phyloP scores from a whole-genome alignment of 2,329 filamentous ascomycete genomes.

The Aspergillus neoniger region DNA sequence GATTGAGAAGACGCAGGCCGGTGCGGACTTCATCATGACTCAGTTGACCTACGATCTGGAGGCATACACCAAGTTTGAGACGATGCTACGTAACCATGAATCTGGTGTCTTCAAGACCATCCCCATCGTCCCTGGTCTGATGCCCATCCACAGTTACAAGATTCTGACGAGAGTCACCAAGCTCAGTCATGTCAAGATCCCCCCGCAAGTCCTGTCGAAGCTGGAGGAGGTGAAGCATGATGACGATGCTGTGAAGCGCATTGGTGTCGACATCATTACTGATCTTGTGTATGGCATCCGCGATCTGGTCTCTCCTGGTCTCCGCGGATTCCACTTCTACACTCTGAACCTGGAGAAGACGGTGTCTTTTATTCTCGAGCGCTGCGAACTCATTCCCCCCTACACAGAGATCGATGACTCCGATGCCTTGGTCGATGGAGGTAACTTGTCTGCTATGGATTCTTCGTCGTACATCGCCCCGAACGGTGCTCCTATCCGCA shows the following conservation, averaged over 20 bases:
- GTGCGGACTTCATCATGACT: constrained; percentile 98
- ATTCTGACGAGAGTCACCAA: constrained; percentile 94
- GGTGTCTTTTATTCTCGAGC: constrained; percentile 87
- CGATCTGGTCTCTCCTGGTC: constrained; percentile 60
- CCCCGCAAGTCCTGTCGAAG: constrained; percentile 67
- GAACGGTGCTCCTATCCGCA: constrained; percentile 27
- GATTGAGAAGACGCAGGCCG: constrained; percentile 85
- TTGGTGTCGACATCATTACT: constrained; percentile 65
- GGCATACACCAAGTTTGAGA: constrained; percentile 80
- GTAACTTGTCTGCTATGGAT: constrained; percentile 26
- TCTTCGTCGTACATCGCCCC: constrained; percentile 28
- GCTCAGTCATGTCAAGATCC: constrained; percentile 84
- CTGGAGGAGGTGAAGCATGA: constrained; percentile 51
- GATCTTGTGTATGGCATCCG: constrained; percentile 82
- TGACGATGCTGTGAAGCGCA: constrained; percentile 51
- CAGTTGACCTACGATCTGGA: constrained; percentile 93
- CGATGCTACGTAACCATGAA: constrained; percentile 72
- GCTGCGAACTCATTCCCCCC: constrained; percentile 75
- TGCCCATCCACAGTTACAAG: constrained; percentile 97
- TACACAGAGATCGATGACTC: constrained; percentile 47
- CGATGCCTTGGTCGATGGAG: constrained; percentile 48
- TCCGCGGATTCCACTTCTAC: constrained; percentile 92
- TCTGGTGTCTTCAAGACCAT: constrained; percentile 84
- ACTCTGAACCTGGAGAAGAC: constrained; percentile 95
- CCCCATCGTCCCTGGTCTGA: constrained; percentile 88